Conservation (phyloP, 2,329 filamentous ascomycete species). For the Coniochaeta prunicola region DNA sequence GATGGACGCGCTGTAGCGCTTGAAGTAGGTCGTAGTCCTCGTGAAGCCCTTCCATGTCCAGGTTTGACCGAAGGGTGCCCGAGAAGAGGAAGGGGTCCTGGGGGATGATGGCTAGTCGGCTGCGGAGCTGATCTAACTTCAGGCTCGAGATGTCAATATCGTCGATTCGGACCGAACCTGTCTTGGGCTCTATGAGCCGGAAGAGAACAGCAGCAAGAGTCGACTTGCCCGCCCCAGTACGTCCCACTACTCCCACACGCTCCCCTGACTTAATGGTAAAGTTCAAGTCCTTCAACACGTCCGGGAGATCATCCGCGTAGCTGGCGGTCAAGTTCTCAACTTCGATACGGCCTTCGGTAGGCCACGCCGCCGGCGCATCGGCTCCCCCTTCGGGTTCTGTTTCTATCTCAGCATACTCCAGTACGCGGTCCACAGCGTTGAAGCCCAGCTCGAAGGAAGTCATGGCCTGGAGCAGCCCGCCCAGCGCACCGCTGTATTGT, state of each 20-base stretch:
- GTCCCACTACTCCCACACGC: constrained; percentile 56
- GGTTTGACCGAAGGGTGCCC: constrained; percentile 55
- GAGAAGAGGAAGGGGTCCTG: constrained; percentile 62
- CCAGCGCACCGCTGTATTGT: constrained; percentile 25
- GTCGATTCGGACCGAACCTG: constrained; percentile 36
- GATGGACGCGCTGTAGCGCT: constrained; percentile 52
- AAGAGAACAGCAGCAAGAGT: constrained; percentile 59
- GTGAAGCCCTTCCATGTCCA: constrained; percentile 56
- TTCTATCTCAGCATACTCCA: constrained; percentile 33
- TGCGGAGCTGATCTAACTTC: constrained; percentile 53
- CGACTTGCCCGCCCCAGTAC: constrained; percentile 60
- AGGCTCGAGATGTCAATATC: constrained; percentile 48
- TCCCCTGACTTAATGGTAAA: constrained; percentile 41
- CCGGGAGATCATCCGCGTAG: constrained; percentile 27
- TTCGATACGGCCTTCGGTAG: constrained; percentile 28
- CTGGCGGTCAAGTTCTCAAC: constrained; percentile 28
- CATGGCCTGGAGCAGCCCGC: constrained; percentile 25
- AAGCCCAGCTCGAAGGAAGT: constrained; percentile 31
- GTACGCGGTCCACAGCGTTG: constrained; percentile 33
- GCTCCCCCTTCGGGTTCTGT: constrained; percentile 26
- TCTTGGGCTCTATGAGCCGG: constrained; percentile 41
- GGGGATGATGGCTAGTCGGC: constrained; percentile 57
- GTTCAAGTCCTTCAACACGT: constrained; percentile 28
- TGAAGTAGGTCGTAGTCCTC: constrained; percentile 54
- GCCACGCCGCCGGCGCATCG: constrained; percentile 32